Base-by-base conservation (phyloP, 805 yeast genomes). In the Cyberlindnera bimundalis region DNA sequence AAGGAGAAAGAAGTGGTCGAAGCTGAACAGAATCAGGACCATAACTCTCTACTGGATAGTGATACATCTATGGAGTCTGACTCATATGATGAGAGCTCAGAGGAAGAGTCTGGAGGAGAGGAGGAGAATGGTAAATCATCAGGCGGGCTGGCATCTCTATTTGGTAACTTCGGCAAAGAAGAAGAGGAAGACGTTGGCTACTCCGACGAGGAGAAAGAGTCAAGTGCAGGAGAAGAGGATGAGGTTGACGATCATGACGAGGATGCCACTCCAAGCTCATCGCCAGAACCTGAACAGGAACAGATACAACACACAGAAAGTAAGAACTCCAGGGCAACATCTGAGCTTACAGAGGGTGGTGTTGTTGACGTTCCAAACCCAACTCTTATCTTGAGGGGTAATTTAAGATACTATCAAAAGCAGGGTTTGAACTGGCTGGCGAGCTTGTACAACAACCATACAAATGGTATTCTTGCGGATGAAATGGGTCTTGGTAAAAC, bases 401-500 rank as follows among this genome's bases (percentile, higher is more conserved):
- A 79, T 0, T 67, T 93, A 38, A 79, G 99, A 60, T 86, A 79
- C 8, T 93, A 93, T 55, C 99, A 93, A 60, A 91, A 89, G 42
- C 96, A 88, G 61, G 99, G 99, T 45, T 71, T 93, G 28, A 95
- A 93, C 52, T 93, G 99, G 99, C 67, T 93, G 35, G 98, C 96
- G 1, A 88, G 96, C 33, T 67, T 93, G 43, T 91, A 90, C 66
- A 87, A 87, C 59, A 87, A 87, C 56, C 79, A 85, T 42, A 93
- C 98, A 5, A 93, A 93, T 61, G 99, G 99, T 48, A 93, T 93
- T 37, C 71, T 93, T 34, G 99, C 99, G 1, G 99, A 93, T 63
- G 99, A 93, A 60, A 93, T 93, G 99, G 99, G 99, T 40, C 72
- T 93, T 30, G 99, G 95, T 51, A 93, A 93, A 60, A 93, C 99